A percentile compares a stretch with the other conserved stretches of the same genome.
Conservation (phyloP, 768 basidiomycete genomes). For the Auriscalpium microsporum region DNA sequence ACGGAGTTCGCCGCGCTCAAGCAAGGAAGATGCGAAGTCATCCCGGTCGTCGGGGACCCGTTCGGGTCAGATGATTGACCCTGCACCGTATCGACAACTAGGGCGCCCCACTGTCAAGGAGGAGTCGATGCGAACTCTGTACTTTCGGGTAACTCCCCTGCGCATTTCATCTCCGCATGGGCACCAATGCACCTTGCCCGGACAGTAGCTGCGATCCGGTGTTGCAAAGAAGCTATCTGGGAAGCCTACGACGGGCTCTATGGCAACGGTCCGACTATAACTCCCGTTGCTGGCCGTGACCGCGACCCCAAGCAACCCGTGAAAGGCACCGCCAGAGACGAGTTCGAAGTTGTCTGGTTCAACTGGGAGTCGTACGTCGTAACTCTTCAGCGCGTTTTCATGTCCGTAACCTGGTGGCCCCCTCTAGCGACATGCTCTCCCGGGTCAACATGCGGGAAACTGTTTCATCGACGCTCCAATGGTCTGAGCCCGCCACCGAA, state of each 20-base stretch:
- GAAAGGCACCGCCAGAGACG: slow-evolving; percentile 36
- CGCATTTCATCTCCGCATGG: slow-evolving; percentile 33
- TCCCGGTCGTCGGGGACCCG: neutral
- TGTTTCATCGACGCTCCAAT: slow-evolving; percentile 38
- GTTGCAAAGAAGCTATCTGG: slow-evolving; percentile 68
- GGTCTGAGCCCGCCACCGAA: slow-evolving; percentile 43
- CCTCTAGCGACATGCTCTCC: slow-evolving; percentile 62
- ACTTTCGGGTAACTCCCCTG: slow-evolving; percentile 10
- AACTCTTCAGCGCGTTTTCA: slow-evolving; percentile 2
- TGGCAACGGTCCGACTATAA: slow-evolving; percentile 18
- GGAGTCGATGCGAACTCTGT: slow-evolving; percentile 1
- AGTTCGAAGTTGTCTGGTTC: slow-evolving; percentile 59
- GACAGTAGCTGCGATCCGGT: slow-evolving; percentile 44
- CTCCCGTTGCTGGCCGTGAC: slow-evolving; percentile 8
- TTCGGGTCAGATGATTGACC: slow-evolving; percentile 4
- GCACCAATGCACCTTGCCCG: slow-evolving; percentile 61
- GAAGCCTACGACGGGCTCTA: slow-evolving; percentile 46
- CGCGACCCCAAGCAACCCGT: slow-evolving; percentile 1
- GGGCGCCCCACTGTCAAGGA: slow-evolving; percentile 7
- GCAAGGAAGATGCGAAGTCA: neutral
- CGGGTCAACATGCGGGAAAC: slow-evolving; percentile 53
- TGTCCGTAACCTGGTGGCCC: neutral
- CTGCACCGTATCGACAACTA: slow-evolving; percentile 12
- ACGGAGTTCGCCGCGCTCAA: no score
- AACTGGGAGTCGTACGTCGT: slow-evolving; percentile 60